These are phyloP conservation scores for Xylariomycetidae sp. DNA, from an alignment of 2,329 filamentous ascomycete species.

Conservation along the genomic window DNA sequence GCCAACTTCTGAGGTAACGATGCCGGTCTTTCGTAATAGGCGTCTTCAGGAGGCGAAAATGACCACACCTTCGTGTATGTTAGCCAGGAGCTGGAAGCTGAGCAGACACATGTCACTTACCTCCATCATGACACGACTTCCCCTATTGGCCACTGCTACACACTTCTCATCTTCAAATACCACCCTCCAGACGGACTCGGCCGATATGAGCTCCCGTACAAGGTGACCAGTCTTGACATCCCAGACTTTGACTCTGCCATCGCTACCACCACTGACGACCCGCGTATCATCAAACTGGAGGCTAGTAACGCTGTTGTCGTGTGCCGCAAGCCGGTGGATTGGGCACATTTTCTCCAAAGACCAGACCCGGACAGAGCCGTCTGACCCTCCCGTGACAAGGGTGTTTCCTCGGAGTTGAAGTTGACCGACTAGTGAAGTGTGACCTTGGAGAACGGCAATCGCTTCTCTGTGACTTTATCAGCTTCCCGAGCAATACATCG, in stretches of 20 bases:
- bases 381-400: slow-evolving; percentile 90
- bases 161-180: slow-evolving; percentile 98
- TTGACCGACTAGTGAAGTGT: slow-evolving; percentile 94
- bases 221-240: slow-evolving; percentile 87
- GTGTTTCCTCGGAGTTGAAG: slow-evolving; percentile 94
- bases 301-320: slow-evolving; percentile 97
- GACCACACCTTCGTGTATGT: slow-evolving; percentile 73
- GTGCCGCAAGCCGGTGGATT: slow-evolving; percentile 89
- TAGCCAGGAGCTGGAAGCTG: slow-evolving; percentile 20
- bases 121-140: slow-evolving; percentile 93
- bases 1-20: slow-evolving; percentile 43
- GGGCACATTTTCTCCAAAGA: slow-evolving; percentile 85
- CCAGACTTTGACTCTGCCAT: slow-evolving; percentile 98
- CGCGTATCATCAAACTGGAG: slow-evolving; percentile 94
- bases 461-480: slow-evolving; percentile 52
- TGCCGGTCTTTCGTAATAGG: slow-evolving; percentile 48
- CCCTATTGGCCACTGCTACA: slow-evolving; percentile 85
- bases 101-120: slow-evolving; percentile 45
- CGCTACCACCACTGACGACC: slow-evolving; percentile 92
- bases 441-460: slow-evolving; percentile 88
- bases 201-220: slow-evolving; percentile 84
- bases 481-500: neutral
- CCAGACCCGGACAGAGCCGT: slow-evolving; percentile 95
- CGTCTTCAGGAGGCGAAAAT: slow-evolving; percentile 80
- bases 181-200: slow-evolving; percentile 95